Evolutionary conservation across 2,329 filamentous ascomycete species (phyloP).

Genomic region (Cadophora gregata): DNA sequence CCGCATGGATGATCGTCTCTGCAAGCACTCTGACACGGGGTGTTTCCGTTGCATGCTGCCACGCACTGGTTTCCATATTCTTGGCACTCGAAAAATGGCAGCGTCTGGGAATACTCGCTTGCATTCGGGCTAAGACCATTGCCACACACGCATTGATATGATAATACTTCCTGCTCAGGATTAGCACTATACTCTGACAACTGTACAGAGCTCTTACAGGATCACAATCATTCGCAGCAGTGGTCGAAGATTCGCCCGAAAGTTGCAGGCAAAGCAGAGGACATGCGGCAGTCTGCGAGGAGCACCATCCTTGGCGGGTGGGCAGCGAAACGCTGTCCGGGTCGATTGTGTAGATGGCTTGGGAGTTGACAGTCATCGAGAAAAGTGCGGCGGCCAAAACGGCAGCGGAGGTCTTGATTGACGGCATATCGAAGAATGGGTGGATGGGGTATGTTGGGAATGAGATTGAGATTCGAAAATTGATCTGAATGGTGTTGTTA

Average conservation of each 20-base stretch:
- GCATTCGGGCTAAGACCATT: slow-evolving; percentile 72
- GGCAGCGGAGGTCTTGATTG: slow-evolving; percentile 51
- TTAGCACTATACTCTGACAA: not conserved
- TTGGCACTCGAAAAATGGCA: slow-evolving; percentile 79
- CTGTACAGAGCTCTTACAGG: slow-evolving; percentile 53
- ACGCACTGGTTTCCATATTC: slow-evolving; percentile 76
- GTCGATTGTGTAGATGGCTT: slow-evolving; percentile 65
- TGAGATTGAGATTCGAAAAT: slow-evolving; percentile 9
- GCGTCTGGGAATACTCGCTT: slow-evolving; percentile 76
- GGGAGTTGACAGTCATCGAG: slow-evolving; percentile 50
- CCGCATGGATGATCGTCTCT: slow-evolving; percentile 74
- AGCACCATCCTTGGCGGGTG: slow-evolving; percentile 63
- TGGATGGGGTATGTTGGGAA: slow-evolving; percentile 12
- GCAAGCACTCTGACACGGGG: slow-evolving; percentile 65
- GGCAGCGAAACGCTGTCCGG: slow-evolving; percentile 62
- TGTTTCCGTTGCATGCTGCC: slow-evolving; percentile 59
- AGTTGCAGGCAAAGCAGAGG: slow-evolving; percentile 75
- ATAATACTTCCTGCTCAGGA: slow-evolving; percentile 57
- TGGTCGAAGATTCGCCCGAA: slow-evolving; percentile 50
- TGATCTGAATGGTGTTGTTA: slow-evolving; percentile 19
- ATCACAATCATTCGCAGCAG: slow-evolving; percentile 69
- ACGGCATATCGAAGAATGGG: slow-evolving; percentile 54
- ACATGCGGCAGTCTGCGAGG: slow-evolving; percentile 66
- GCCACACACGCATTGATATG: slow-evolving; percentile 76
- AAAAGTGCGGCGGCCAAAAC: slow-evolving; percentile 57